Evolutionary conservation across 805 yeast genomes (phyloP), one percentile per base, ranked within the genome.

Genomic region (Kluyveromyces starmeri): DNA sequence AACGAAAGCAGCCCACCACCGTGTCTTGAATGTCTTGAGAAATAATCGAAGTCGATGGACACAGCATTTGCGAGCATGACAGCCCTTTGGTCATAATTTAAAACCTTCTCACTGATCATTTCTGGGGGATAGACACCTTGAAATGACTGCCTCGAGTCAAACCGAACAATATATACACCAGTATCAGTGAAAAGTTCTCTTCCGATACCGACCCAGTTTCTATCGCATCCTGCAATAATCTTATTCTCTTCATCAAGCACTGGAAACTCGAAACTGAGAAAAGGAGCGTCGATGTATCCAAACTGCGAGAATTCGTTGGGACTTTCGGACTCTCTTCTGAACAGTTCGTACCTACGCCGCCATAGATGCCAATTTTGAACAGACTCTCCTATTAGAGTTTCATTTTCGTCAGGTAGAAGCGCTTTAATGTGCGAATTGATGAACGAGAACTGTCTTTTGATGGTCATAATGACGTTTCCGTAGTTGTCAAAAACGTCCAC

Each of bases 171-270:
- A 55, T 92, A 89, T 2, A 85, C 88, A 42, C 97, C 97, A 0
- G 96, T 83, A 58, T 92, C 97, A 0, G 97, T 88, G 51, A 89
- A 80, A 49, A 88, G 59, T 53, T 92, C 98, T 49, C 96, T 70
- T 2, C 94, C 95, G 27, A 92, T 61, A 0, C 98, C 98, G 5
- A 83, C 94, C 92, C 95, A 92, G 57, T 86, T 86, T 48, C 97
- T 70, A 55, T 85, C 92, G 2, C 92, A 89, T 2, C 82, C 67
- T 0, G 81, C 95, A 36, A 81, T 61, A 1, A 82, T 71, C 11
- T 67, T 61, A 0, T 77, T 78, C 1, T 62, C 34, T 25, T 67
- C 76, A 53, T 85, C 75, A 22, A 47, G 50, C 3, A 85, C 81
- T 0, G 94, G 88, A 57, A 92, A 92, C 37, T 81, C 83, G 66